A percentile compares a stretch with the other conserved stretches of the same genome.
Conservation (phyloP, 306 rosid genomes). For the Rosa rugosa region DNA sequence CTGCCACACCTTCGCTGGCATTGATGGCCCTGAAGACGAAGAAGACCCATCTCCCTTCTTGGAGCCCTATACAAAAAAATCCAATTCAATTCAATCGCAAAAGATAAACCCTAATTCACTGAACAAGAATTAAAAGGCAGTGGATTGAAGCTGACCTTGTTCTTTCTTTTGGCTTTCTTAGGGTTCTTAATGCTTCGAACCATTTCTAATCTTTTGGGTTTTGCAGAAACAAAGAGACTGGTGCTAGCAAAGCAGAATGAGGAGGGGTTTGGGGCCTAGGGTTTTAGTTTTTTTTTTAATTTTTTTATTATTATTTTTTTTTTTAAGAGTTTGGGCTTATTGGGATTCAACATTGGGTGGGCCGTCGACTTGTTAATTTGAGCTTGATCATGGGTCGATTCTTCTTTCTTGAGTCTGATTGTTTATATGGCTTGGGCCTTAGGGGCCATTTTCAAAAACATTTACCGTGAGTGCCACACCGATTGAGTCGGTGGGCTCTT, state of each 20-base stretch:
- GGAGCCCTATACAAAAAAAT: constrained; percentile 36
- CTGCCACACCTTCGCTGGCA: constrained; percentile 83
- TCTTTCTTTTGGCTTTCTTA: constrained; percentile 74
- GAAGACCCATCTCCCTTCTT: constrained; percentile 65
- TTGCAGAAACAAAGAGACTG: background rate
- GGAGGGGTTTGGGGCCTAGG: constrained; percentile 27
- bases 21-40: constrained; percentile 53
- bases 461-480: too few relatives aligned
- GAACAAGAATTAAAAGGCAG: background rate
- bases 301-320: too few relatives aligned
- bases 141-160: constrained; percentile 46
- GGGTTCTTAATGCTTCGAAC: constrained; percentile 71
- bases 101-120: background rate
- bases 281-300: constrained; percentile 5
- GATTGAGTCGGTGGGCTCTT: too few relatives aligned
- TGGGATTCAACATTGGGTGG: background rate
- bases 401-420: too few relatives aligned
- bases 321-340: background rate
- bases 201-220: constrained; percentile 30
- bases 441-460: too few relatives aligned
- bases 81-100: background rate
- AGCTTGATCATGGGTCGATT: background rate
- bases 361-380: background rate
- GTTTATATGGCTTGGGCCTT: too few relatives aligned
- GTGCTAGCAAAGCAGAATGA: background rate